Evolutionary conservation across 2,329 filamentous ascomycete genomes (phyloP), one percentile per base, ranked within the genome.

Genomic region (Aspergillus jensenii): DNA sequence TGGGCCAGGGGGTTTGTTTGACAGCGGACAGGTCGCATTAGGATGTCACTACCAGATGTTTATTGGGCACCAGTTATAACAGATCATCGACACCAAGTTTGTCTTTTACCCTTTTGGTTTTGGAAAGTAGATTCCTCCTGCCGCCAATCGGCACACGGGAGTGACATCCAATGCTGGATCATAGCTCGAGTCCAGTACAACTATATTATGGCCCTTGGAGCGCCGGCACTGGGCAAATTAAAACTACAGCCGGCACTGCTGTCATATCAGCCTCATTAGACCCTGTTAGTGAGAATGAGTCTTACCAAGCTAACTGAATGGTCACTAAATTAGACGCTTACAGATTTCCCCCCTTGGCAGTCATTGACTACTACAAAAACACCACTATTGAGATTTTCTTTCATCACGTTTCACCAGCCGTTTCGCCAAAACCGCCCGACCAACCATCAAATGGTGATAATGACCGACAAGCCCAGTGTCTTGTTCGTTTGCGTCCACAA

Each of bases 401-500:
- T 47, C 44, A 17, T 27, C 43, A 45, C 43, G 43, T 21, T 45
- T 45, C 43, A 27, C 2, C 25, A 27, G 25, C 25, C 1, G 25
- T 1, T 8, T 25, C 23, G 11, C 14, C n/a, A 31, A 3, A 25
- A 2, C 25, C 25, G 25, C 25, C 25, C 25, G 2, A 25, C 25
- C 25, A 25, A 25, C 33, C 23, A 40, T 40, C n/a, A 40, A 40
- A 40, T 40, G 37, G 37, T 3, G 37, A 40, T 47, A 35, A 47
- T 47, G 45, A n/a, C 14, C 17, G 25, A 31, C 46, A 67, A 62
- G 43, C 62, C 67, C 19, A 68, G 64, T 33, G 65, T 68, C 45
- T 41, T 68, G 17, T 69, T 69, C 31, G 65, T 70, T 46, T 69
- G 66, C 63, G 52, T 68, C 31, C 65, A 69, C 44, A 69, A 69